These are phyloP conservation scores for Kwoniella europaea DNA, from an alignment of 768 basidiomycete genomes.

Conservation along the genomic window DNA sequence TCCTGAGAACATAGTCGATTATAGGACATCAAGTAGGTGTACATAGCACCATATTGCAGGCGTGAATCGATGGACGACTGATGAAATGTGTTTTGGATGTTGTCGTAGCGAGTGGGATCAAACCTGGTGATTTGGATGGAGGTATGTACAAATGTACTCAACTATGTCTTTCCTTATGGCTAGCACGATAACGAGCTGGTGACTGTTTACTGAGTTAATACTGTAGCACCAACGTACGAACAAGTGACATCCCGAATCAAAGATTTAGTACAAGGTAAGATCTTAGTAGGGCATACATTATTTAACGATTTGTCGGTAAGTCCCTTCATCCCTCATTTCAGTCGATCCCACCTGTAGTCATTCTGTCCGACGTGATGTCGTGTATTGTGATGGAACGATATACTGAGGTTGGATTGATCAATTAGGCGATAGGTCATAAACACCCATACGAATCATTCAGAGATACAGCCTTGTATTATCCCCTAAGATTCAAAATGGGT, in stretches of 20 bases:
- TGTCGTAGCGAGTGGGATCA: constrained; percentile 68
- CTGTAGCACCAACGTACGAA: constrained; percentile 72
- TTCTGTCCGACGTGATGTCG: too few species aligned
- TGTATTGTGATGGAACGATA: too few species aligned
- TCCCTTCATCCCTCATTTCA: neutral
- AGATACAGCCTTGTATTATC: constrained; percentile 54
- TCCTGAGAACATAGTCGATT: constrained; percentile 83
- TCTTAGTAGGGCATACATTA: constrained; percentile 87
- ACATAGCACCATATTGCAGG: too few species aligned
- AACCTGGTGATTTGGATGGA: constrained; percentile 71
- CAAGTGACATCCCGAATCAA: constrained; percentile 77
- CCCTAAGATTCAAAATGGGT: constrained; percentile 39
- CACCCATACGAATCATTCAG: constrained; percentile 46
- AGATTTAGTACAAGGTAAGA: constrained; percentile 72
- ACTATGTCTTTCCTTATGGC: too few species aligned
- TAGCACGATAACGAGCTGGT: too few species aligned
- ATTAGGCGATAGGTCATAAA: constrained; percentile 43
- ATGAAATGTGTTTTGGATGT: neutral
- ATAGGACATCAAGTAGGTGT: constrained; percentile 70
- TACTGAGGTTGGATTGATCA: neutral
- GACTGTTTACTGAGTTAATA: neutral
- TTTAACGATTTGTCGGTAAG: constrained; percentile 83
- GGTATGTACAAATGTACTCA: constrained; percentile 24
- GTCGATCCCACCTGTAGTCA: too few species aligned
- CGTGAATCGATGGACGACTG: too few species aligned